Conservation (phyloP, 352 stramenopile genomes). For the Phytopythium helicoides region DNA sequence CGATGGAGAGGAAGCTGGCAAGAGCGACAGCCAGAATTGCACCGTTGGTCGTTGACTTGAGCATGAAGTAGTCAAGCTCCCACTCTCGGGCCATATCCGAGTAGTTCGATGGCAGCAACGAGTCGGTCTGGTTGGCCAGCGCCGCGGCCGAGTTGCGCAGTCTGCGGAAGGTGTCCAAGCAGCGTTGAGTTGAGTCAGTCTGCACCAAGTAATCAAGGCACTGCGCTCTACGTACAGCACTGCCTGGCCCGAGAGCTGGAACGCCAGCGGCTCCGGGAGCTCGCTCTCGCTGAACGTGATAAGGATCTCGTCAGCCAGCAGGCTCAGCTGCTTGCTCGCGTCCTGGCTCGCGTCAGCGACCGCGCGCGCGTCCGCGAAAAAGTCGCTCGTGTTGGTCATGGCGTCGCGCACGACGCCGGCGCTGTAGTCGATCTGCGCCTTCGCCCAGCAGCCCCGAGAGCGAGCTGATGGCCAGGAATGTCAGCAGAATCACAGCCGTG, state of each 20-base stretch:
- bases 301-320: slow-evolving; percentile 54
- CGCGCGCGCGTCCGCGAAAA: slow-evolving; percentile 42
- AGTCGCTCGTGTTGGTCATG: slow-evolving; percentile 67
- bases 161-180: slow-evolving; percentile 13
- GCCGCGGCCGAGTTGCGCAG: slow-evolving; percentile 58
- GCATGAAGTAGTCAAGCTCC: slow-evolving; percentile 76
- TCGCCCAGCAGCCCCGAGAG: slow-evolving; percentile 66
- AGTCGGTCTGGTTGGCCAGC: slow-evolving; percentile 43
- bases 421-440: slow-evolving; percentile 84
- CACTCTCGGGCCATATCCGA: slow-evolving; percentile 50
- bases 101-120: slow-evolving; percentile 60
- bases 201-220: background rate
- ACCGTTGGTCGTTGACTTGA: slow-evolving; percentile 78
- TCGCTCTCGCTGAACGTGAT: slow-evolving; percentile 72
- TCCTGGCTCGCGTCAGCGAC: slow-evolving; percentile 28
- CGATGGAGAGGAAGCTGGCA: slow-evolving; percentile 76
- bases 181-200: background rate
- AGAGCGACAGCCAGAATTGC: slow-evolving; percentile 74
- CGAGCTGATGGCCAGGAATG: slow-evolving; percentile 68
- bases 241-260: slow-evolving; percentile 59
- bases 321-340: slow-evolving; percentile 37
- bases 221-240: slow-evolving; percentile 24
- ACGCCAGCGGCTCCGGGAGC: slow-evolving; percentile 50
- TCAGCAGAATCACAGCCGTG: slow-evolving; percentile 66
- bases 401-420: slow-evolving; percentile 64